Conservation (phyloP, 768 basidiomycete species). For the Amanita fuliginea region DNA sequence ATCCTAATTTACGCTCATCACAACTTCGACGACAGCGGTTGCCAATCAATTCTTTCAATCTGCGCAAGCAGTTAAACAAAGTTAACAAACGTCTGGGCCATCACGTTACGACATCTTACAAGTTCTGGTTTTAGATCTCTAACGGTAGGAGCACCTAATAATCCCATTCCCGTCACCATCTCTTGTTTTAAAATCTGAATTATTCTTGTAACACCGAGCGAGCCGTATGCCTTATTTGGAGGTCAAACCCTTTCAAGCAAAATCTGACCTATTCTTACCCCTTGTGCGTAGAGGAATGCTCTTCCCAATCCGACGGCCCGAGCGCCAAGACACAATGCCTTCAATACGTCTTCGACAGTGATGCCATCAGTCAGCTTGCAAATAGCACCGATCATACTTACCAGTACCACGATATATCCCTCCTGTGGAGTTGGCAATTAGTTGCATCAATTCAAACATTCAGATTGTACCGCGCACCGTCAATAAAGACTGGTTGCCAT, state of each 20-base stretch:
- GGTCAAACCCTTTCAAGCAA: neutral
- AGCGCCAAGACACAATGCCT: conserved; percentile 85
- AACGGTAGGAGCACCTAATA: conserved; percentile 59
- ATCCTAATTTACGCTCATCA: conserved; percentile 9
- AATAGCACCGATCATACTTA: conserved; percentile 14
- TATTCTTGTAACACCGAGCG: conserved; percentile 54
- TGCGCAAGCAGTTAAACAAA: conserved; percentile 13
- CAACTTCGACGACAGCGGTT: conserved; percentile 30
- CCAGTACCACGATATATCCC: conserved; percentile 73
- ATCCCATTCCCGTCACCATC: conserved; percentile 65
- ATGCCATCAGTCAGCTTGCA: too few relatives aligned
- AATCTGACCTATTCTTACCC: conserved; percentile 32
- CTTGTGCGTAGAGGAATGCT: conserved; percentile 78
- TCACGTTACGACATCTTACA: conserved; percentile 27
- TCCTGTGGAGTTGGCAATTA: conserved; percentile 15
- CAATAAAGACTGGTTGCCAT: conserved; percentile 59
- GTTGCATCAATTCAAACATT: neutral
- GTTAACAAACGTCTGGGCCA: neutral
- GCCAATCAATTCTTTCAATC: conserved; percentile 63
- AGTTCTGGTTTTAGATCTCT: conserved; percentile 63
- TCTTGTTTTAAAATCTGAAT: conserved; percentile 66
- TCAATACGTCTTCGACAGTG: conserved; percentile 54
- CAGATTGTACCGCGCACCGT: conserved; percentile 34
- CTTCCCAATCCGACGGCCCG: conserved; percentile 80
- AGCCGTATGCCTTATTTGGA: conserved; percentile 55